A percentile compares a stretch with the other conserved stretches of the same genome.
Conservation (phyloP, 2,329 filamentous ascomycete species). For the Penicillium crustosum region DNA sequence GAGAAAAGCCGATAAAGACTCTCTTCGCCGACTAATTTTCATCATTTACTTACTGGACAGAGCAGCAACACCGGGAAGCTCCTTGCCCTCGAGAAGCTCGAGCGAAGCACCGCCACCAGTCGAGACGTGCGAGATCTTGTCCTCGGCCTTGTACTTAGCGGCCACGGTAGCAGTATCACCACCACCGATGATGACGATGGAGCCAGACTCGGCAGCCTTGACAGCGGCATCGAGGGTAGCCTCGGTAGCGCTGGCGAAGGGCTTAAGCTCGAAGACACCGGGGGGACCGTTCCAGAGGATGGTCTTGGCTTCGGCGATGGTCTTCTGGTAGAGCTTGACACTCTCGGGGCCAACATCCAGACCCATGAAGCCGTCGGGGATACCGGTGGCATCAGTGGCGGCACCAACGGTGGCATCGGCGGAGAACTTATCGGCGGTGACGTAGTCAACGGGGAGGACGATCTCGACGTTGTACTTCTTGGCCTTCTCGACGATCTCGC, state of each 20-base stretch:
- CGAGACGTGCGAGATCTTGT: slow-evolving; percentile 96
- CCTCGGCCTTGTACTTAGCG: slow-evolving; percentile 93
- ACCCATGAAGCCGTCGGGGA: slow-evolving; percentile 97
- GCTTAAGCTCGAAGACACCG: slow-evolving; percentile 96
- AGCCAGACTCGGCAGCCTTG: slow-evolving; percentile 73
- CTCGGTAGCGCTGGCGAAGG: slow-evolving; percentile 91
- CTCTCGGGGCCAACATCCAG: slow-evolving; percentile 91
- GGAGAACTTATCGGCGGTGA: slow-evolving; percentile 93
- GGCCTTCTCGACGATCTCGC: slow-evolving; percentile 86
- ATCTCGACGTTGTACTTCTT: slow-evolving; percentile 95
- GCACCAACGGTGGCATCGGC: slow-evolving; percentile 77
- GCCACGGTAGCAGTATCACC: slow-evolving; percentile 98
- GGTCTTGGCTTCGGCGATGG: slow-evolving; percentile 85
- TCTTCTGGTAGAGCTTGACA: slow-evolving; percentile 80
- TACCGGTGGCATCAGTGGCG: slow-evolving; percentile 83
- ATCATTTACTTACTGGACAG: slow-evolving; percentile 70
- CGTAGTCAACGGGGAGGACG: slow-evolving; percentile 89
- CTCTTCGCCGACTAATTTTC: slow-evolving; percentile 1
- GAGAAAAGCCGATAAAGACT: background rate
- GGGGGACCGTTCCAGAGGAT: slow-evolving; percentile 99
- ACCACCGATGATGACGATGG: slow-evolving; percentile 97
- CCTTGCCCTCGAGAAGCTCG: slow-evolving; percentile 97
- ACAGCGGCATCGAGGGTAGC: slow-evolving; percentile 86
- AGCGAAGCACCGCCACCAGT: slow-evolving; percentile 94
- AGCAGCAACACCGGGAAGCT: slow-evolving; percentile 86